Evolutionary conservation across 2,329 filamentous ascomycete genomes (phyloP).

Genomic region (Knoxdaviesia capensis): DNA sequence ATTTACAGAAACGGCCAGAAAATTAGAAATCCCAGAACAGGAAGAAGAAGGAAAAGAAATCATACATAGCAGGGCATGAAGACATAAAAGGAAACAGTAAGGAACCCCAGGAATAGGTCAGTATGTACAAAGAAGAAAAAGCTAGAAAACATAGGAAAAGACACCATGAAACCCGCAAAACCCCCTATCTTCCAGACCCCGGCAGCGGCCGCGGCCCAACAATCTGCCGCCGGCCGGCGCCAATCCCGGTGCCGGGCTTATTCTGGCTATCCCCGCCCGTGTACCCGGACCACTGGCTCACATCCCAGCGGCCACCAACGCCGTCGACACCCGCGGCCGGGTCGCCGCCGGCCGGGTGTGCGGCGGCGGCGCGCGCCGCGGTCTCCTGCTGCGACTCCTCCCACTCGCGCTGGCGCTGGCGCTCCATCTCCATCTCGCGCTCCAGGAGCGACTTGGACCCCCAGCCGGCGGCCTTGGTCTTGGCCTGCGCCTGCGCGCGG

Average conservation of each 20-base stretch:
- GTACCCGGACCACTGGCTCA: conserved; percentile 55
- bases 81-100: neutral
- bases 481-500: conserved; percentile 33
- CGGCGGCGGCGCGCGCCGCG: conserved; percentile 20
- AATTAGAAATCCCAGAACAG: neutral
- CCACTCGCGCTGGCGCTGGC: conserved; percentile 61
- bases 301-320: conserved; percentile 50
- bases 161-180: conserved; percentile 17
- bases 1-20: neutral
- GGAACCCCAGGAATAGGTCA: neutral
- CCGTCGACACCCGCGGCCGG: conserved; percentile 28
- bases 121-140: neutral
- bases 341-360: conserved; percentile 13
- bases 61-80: neutral
- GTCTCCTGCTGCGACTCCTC: conserved; percentile 52
- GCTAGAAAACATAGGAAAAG: neutral
- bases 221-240: conserved; percentile 54
- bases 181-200: conserved; percentile 12
- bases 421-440: conserved; percentile 63
- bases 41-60: neutral
- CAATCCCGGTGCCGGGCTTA: conserved; percentile 41
- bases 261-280: conserved; percentile 62
- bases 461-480: conserved; percentile 42
- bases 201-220: conserved; percentile 53
- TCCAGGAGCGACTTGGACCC: conserved; percentile 53